A percentile compares a stretch with the other conserved stretches of the same genome.
These are phyloP conservation scores for Rhytidhysteron rufulum DNA, from an alignment of 2,329 filamentous ascomycete species.

Conservation along the genomic window DNA sequence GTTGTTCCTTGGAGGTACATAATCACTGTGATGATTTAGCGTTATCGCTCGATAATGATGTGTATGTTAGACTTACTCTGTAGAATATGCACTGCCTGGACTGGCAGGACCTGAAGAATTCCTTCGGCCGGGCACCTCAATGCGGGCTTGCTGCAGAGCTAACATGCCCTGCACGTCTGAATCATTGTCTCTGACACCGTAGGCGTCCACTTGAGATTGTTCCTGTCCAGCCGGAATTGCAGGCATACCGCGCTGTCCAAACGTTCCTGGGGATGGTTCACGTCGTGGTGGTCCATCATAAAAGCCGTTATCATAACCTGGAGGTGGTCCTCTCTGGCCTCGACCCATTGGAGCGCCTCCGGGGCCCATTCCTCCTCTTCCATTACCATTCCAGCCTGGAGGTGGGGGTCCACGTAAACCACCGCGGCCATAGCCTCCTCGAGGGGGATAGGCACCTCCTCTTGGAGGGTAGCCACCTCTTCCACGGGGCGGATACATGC, in stretches of 20 bases:
- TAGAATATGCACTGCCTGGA: constrained; percentile 68
- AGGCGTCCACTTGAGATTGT: constrained; percentile 52
- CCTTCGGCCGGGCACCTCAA: constrained; percentile 21
- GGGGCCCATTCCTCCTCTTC: constrained; percentile 29
- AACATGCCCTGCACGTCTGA: constrained; percentile 72
- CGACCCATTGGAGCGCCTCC: constrained; percentile 38
- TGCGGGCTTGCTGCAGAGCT: constrained; percentile 57
- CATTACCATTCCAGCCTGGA: constrained; percentile 35
- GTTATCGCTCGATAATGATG: constrained; percentile 9
- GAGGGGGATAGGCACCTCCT: constrained; percentile 20
- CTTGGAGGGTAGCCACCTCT: constrained; percentile 33
- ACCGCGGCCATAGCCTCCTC: constrained; percentile 32
- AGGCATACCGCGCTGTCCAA: constrained; percentile 56
- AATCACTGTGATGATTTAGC: constrained; percentile 25
- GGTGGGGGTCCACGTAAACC: constrained; percentile 32
- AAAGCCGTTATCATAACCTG: constrained; percentile 36
- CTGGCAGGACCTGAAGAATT: constrained; percentile 30
- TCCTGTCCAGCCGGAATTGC: constrained; percentile 41
- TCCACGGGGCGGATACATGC: constrained; percentile 27
- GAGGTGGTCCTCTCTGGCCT: constrained; percentile 40
- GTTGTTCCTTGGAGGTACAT: constrained; percentile 45
- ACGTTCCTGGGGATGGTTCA: constrained; percentile 28
- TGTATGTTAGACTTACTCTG: constrained; percentile 58
- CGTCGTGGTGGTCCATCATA: constrained; percentile 40
- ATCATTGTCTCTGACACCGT: constrained; percentile 58